These are phyloP conservation scores for Pichia exigua DNA, from an alignment of 805 yeast species.

Conservation along the genomic window DNA sequence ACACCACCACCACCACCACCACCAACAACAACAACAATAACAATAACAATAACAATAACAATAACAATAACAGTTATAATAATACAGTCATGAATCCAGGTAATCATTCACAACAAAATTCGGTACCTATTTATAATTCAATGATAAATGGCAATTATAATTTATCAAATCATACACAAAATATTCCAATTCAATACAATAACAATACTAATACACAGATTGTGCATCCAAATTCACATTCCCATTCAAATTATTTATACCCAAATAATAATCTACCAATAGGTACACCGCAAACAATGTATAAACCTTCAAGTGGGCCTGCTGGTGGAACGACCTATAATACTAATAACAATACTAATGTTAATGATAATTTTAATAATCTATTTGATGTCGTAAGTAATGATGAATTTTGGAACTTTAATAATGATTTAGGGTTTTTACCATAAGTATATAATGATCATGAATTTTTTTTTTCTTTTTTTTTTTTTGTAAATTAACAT, in stretches of 20 bases:
- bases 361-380: constrained; percentile 6
- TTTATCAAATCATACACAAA: neutral
- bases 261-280: neutral
- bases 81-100: neutral
- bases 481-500: too few species aligned
- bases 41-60: too few species aligned
- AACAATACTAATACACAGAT: neutral
- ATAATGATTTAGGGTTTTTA: constrained; percentile 41
- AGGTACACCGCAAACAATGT: neutral
- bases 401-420: constrained; percentile 43
- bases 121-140: neutral
- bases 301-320: neutral
- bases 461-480: too few species aligned
- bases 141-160: constrained; percentile 1
- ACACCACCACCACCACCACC: too few species aligned
- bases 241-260: neutral
- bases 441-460: constrained; percentile 18
- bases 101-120: neutral
- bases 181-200: neutral
- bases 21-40: too few species aligned
- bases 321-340: neutral
- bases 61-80: constrained; percentile 1
- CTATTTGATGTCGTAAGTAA: constrained; percentile 15
- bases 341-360: neutral
- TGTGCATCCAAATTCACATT: neutral